phyloP scores from a whole-genome alignment of 2,329 filamentous ascomycete species.

The Apiospora arundinis region DNA sequence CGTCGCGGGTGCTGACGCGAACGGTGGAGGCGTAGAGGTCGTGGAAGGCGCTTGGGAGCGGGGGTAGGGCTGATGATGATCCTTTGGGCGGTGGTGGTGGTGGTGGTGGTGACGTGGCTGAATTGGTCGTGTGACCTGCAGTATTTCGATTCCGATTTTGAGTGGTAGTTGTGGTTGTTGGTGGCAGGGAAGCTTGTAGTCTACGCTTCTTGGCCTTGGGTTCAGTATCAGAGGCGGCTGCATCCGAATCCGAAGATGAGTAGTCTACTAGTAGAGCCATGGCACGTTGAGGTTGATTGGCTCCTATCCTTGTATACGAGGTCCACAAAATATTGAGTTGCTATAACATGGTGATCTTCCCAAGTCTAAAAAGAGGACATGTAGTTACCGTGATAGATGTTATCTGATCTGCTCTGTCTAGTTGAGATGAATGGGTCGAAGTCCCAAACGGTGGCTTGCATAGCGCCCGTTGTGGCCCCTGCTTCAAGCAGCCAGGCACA shows the following conservation, averaged over 20 bases:
- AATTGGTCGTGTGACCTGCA: neutral
- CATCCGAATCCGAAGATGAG: constrained; percentile 5
- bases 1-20: constrained; percentile 78
- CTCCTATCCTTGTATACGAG: neutral
- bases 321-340: neutral
- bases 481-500: neutral
- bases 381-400: neutral
- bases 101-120: neutral
- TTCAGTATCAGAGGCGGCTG: neutral
- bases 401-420: neutral
- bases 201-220: neutral
- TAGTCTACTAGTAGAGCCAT: constrained; percentile 18
- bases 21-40: constrained; percentile 88
- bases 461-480: constrained; percentile 7
- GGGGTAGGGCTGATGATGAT: constrained; percentile 58
- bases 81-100: neutral
- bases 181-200: neutral
- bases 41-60: constrained; percentile 81
- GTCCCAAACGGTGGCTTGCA: constrained; percentile 17
- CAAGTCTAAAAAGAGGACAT: neutral
- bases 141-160: neutral
- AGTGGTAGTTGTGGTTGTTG: neutral
- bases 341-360: neutral
- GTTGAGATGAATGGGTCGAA: neutral
- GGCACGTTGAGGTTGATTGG: neutral